Base-by-base conservation (phyloP, 768 basidiomycete genomes). In the Tulasnella sp. region DNA sequence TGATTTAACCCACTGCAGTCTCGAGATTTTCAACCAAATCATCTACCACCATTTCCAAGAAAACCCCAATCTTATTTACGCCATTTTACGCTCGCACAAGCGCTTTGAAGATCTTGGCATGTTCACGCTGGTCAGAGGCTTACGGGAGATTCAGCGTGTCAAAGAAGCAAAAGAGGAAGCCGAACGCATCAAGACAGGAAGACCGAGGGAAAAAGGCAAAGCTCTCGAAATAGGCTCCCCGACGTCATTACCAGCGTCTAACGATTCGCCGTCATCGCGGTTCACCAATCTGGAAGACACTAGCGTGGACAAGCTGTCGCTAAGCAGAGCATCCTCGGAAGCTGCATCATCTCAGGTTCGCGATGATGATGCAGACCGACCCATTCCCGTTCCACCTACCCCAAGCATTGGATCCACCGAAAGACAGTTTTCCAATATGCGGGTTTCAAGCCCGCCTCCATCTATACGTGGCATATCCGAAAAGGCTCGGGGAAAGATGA, bases 401-500 rank as follows among this genome's bases (percentile, higher is more conserved):
- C 73, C 73, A 8, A 42, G 26, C 26, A 44, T 72, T 26, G 69
- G 70, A 26, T 29, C 36, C 5, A 32, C 72, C 6, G 73, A 71
- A 35, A 17, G 71, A 34, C 37, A 36, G 8, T 64, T 72, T 32
- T 32, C 69, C 9, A 70, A 19, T 26, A 35, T 62, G 47, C 44
- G 17, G 44, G 29, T 70, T 29, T 35, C 69, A 22, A 44, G 41
- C 12, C 69, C 69, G 26, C 67, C 67, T 19, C 0, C 64, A 8
- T 72, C 71, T 29, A 22, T 42, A 17, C 41, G 19, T 12, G 44
- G 35, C 12, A 77, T 84, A 62, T 92, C 92, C n/a, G 94, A 95
- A 79, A 98, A 96, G 77, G 93, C 87, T 0, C 83, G 90, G 74
- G 96, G 96, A 0, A 99, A 98, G 82, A 91, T 94, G 90, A 72